These are phyloP conservation scores for Bonnemaisonia californica DNA, from an alignment of 31 red algal genomes.

Conservation along the genomic window DNA sequence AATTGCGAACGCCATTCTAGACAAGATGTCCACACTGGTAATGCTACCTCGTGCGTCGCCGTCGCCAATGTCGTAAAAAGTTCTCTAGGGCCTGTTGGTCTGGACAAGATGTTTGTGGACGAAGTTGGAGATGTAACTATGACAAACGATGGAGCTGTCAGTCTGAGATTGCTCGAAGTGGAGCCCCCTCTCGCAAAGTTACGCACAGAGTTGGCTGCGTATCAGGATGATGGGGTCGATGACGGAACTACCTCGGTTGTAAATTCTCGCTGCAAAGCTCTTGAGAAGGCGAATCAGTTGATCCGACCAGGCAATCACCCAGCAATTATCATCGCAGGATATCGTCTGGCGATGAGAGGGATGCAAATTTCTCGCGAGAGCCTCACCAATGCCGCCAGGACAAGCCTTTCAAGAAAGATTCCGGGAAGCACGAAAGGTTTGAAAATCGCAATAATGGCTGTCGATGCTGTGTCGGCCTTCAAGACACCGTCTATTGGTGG, in stretches of 20 bases:
- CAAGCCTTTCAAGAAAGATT: slow-evolving; percentile 89
- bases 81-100: slow-evolving; percentile 90
- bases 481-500: slow-evolving; percentile 63
- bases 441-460: slow-evolving; percentile 93
- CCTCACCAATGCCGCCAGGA: slow-evolving; percentile 87
- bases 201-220: slow-evolving; percentile 82
- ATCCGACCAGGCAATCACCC: slow-evolving; percentile 86
- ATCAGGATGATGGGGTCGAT: slow-evolving; percentile 97
- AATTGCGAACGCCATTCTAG: slow-evolving; percentile 79
- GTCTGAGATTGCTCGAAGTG: slow-evolving; percentile 84
- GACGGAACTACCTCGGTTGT: slow-evolving; percentile 99
- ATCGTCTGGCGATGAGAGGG: slow-evolving; percentile 88
- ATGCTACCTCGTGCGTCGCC: slow-evolving; percentile 92
- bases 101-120: slow-evolving; percentile 99
- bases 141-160: slow-evolving; percentile 96
- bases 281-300: slow-evolving; percentile 89
- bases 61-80: slow-evolving; percentile 92
- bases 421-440: slow-evolving; percentile 76
- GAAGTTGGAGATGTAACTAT: slow-evolving; percentile 97
- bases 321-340: slow-evolving; percentile 91
- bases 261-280: slow-evolving; percentile 91
- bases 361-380: slow-evolving; percentile 81
- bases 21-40: slow-evolving; percentile 88
- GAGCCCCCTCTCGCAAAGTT: slow-evolving; percentile 95
- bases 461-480: slow-evolving; percentile 89